Base-by-base conservation (phyloP, 2,329 filamentous ascomycete genomes). In the Cytospora leucostoma region DNA sequence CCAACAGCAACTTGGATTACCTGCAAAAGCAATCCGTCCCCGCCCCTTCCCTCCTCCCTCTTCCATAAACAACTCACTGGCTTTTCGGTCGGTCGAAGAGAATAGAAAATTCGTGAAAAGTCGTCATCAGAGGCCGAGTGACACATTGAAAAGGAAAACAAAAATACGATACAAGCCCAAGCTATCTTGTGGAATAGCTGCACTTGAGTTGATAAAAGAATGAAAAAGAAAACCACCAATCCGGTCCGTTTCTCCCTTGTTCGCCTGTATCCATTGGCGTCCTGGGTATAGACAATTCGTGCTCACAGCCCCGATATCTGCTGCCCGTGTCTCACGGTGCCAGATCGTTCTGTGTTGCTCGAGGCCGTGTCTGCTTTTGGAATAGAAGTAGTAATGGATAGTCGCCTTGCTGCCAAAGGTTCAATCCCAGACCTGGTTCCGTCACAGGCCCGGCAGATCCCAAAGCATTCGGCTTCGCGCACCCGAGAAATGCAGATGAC, bases 21-120 rank as follows among this genome's bases (percentile, higher is more conserved):
- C 44, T 47, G 44, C 44, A 47, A 47, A 47, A 47, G 5, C 54
- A 37, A 56, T 19, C 8, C 1, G 13, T 33, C 49, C 19, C n/a
- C 32, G 15, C 4, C 15, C 32, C 27, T 15, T 40, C 44, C n/a
- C 54, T 34, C 38, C 19, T 44, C 49, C 47, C 50, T 37, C 5
- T 38, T 12, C 17, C 47, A 47, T 49, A 59, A 59, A 54, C 19
- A 60, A 54, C 56, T 55, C 56, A 54, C 56, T 54, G 52, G 56
- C 59, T 63, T 63, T 63, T 56, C 50, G 51, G 15, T 40, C 59
- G 56, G 37, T 60, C n/a, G 56, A 63, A 55, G 34, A 54, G 44
- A 54, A 54, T 66, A 68, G 68, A 67, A 69, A 66, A 66, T 72
- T 77, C 74, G 70, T 76, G 69, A 75, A 27, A 27, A 61, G 69